phyloP scores from a whole-genome alignment of 495 filamentous ascomycete species.

The Penicillium paradoxum region DNA sequence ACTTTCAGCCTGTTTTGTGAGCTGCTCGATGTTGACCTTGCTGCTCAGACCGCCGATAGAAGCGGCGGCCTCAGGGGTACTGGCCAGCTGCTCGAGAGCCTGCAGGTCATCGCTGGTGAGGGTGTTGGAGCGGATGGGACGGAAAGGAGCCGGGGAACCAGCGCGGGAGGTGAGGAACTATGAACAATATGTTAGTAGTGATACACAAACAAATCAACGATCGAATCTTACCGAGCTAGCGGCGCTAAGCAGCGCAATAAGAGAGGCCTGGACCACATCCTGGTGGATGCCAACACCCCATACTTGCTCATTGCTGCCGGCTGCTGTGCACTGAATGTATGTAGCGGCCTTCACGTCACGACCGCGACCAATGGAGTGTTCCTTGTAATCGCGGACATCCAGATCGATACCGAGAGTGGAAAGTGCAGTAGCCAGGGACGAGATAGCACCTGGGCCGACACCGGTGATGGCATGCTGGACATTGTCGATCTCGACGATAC shows the following conservation, averaged over 20 bases:
- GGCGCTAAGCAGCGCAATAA: constrained; percentile 83
- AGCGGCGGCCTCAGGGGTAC: constrained; percentile 14
- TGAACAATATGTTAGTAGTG: constrained; percentile 12
- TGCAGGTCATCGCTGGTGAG: constrained; percentile 42
- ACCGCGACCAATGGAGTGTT: constrained; percentile 82
- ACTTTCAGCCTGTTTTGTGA: constrained; percentile 32
- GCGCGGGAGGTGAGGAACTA: constrained; percentile 45
- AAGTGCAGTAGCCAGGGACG: constrained; percentile 79
- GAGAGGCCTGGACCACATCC: constrained; percentile 87
- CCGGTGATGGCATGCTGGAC: constrained; percentile 73
- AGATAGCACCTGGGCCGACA: constrained; percentile 84
- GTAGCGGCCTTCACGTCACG: constrained; percentile 83
- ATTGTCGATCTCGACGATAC: constrained; percentile 79
- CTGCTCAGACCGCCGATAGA: constrained; percentile 19
- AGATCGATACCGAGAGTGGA: constrained; percentile 78
- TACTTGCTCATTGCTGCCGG: constrained; percentile 61
- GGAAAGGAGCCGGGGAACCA: constrained; percentile 46
- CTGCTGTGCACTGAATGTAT: constrained; percentile 83
- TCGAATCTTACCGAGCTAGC: constrained; percentile 74
- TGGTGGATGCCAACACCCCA: constrained; percentile 97
- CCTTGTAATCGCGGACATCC: constrained; percentile 93
- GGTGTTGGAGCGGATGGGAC: constrained; percentile 43
- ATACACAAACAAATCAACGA: neutral
- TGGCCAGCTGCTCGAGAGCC: constrained; percentile 38
- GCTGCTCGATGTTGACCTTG: constrained; percentile 35